Evolutionary conservation across 495 filamentous ascomycete genomes (phyloP).

Genomic region (Penicillium steckii): DNA sequence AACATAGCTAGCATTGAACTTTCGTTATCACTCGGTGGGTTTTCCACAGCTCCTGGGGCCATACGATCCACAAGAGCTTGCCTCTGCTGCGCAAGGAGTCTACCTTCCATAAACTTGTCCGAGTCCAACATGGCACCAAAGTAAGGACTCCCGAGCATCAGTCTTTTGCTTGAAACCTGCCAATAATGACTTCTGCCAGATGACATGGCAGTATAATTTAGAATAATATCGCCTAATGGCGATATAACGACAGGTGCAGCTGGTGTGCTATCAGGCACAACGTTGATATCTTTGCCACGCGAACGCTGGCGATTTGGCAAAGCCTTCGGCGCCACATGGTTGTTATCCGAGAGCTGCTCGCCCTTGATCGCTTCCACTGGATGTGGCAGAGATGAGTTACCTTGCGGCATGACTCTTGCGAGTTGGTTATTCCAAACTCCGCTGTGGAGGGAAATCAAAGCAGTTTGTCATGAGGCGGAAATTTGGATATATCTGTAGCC

Average conservation of each 20-base stretch:
- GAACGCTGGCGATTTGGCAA: neutral
- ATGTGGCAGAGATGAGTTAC: conserved; percentile 11
- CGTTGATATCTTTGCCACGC: neutral
- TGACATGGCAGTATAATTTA: conserved; percentile 30
- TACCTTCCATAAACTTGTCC: conserved; percentile 48
- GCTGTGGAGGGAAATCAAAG: neutral
- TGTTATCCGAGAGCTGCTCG: neutral
- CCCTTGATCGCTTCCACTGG: neutral
- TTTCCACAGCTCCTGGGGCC: neutral
- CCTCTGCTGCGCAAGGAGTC: conserved; percentile 26
- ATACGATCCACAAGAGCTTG: neutral
- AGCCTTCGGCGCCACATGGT: neutral
- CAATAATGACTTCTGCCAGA: conserved; percentile 23
- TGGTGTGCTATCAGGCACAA: neutral
- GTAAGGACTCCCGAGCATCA: conserved; percentile 40
- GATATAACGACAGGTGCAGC: conserved; percentile 20
- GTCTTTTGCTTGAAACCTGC: conserved; percentile 34
- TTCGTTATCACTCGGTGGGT: neutral
- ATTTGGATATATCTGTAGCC: too few species aligned
- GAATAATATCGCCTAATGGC: conserved; percentile 33
- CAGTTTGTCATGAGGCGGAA: too few species aligned
- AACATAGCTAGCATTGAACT: conserved; percentile 6
- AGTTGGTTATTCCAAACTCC: neutral
- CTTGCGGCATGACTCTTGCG: conserved; percentile 3
- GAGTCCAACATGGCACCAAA: conserved; percentile 47